Evolutionary conservation across 2,329 filamentous ascomycete species (phyloP).

Genomic region (Ceratocystiopsis brevicomis): DNA sequence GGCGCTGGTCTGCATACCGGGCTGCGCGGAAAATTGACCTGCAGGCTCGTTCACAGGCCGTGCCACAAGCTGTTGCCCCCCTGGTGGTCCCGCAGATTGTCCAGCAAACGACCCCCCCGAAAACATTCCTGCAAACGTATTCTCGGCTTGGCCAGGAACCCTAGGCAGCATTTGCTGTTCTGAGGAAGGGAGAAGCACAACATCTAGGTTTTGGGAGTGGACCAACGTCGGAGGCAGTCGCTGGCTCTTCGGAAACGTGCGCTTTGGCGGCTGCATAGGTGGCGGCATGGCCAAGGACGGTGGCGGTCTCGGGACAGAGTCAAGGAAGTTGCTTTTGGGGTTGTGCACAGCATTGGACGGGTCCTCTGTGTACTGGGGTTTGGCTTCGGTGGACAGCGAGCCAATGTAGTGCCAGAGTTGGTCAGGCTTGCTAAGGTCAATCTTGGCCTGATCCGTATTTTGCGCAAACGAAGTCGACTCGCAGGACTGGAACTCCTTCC

Average conservation of each 20-base stretch:
- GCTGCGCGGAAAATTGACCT: slow-evolving; percentile 1
- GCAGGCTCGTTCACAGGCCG: not conserved
- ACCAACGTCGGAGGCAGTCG: not conserved
- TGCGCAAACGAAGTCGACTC: slow-evolving; percentile 20
- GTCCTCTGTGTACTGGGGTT: slow-evolving; percentile 78
- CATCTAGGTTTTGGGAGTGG: not conserved
- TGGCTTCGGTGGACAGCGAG: slow-evolving; percentile 70
- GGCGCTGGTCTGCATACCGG: not conserved
- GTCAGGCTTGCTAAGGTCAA: slow-evolving; percentile 53
- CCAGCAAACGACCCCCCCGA: too few species aligned
- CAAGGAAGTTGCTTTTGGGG: slow-evolving; percentile 51
- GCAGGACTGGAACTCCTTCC: slow-evolving; percentile 62
- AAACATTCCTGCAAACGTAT: too few species aligned
- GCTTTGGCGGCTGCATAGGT: slow-evolving; percentile 3
- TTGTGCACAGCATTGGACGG: slow-evolving; percentile 40
- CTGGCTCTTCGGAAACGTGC: not conserved
- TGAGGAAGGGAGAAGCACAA: too few species aligned
- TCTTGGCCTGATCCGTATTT: slow-evolving; percentile 44
- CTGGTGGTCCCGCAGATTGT: too few species aligned
- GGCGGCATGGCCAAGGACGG: slow-evolving; percentile 2
- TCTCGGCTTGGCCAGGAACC: too few species aligned
- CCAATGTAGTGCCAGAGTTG: slow-evolving; percentile 83
- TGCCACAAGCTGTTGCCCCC: too few species aligned
- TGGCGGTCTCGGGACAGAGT: slow-evolving; percentile 37
- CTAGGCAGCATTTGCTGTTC: too few species aligned